Base-by-base conservation (phyloP, 306 rosid genomes). In the Sicyos edulis region DNA sequence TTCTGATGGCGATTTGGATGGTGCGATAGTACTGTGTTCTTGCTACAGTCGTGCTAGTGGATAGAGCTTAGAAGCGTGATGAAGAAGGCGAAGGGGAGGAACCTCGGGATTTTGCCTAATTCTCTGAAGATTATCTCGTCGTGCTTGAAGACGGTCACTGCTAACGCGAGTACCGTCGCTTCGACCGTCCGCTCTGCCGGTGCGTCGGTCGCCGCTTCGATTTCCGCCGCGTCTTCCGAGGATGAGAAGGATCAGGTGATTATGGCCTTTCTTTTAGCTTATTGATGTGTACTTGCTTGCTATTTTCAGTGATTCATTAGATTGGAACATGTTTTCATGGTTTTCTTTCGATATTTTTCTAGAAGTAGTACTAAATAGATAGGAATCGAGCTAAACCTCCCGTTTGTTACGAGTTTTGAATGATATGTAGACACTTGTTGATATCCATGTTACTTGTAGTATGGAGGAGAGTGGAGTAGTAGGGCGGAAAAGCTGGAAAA, bases 131-230 rank as follows among this genome's bases (percentile, higher is more conserved):
- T 89, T 45, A 89, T 92, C 61, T 92, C 97, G 73, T 88, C 89
- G 10, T 92, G 97, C 83, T 81, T 92, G 37, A 91, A 91, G 79
- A 91, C 93, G 20, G 91, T 88, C 19, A 88, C 97, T 37, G 77
- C 97, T 49, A 91, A 91, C 80, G 97, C 95, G 59, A 81, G 84
- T 80, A 83, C 85, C 71, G 95, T 84, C 66, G 92, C 96, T 80
- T 87, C 96, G 55, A 78, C 91, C 20, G 97, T 92, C 3, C 97
- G 97, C 74, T 92, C 96, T 7, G 96, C 97, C 60, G 89, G 96
- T 54, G 96, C 92, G 13, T 89, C 97, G 45, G 95, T 92, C 16
- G 88, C 92, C 12, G 84, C 95, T 58, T 80, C 96, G 19, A 84
- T 91, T 71, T 82, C 95, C 12, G 79, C 92, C 20, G 67, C 87